Conservation (phyloP, 306 rosid genomes). For the Canavalia ensiformis region DNA sequence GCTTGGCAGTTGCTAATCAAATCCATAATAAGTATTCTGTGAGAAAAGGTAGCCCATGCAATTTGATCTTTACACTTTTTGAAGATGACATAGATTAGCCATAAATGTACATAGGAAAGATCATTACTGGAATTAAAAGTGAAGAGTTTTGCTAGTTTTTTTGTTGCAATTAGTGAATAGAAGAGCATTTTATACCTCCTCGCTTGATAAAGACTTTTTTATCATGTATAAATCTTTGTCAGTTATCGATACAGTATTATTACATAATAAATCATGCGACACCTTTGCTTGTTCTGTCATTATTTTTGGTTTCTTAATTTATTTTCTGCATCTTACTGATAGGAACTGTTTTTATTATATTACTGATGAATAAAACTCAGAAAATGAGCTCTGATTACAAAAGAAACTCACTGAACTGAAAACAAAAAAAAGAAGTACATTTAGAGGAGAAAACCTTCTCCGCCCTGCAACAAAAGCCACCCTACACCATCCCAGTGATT, state of each 20-base stretch:
- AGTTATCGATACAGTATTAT: neutral
- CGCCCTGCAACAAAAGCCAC: too few species aligned
- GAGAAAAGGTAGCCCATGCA: slow-evolving; percentile 73
- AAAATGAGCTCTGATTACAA: too few species aligned
- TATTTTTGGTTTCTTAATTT: slow-evolving; percentile 9
- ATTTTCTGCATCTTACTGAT: slow-evolving; percentile 12
- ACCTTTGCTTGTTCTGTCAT: slow-evolving; percentile 12
- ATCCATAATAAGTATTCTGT: slow-evolving; percentile 74
- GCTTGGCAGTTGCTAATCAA: slow-evolving; percentile 89
- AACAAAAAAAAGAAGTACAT: too few species aligned
- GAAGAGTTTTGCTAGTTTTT: slow-evolving; percentile 23
- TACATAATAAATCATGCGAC: slow-evolving; percentile 24
- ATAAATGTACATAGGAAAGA: slow-evolving; percentile 1
- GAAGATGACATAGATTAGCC: slow-evolving; percentile 28
- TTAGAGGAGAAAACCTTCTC: too few species aligned
- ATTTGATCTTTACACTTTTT: slow-evolving; percentile 31
- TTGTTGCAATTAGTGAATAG: slow-evolving; percentile 28
- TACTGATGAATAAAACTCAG: too few species aligned
- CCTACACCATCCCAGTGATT: too few species aligned
- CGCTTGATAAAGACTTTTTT: neutral
- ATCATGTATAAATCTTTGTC: neutral
- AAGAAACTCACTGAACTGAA: too few species aligned
- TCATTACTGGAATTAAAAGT: slow-evolving; percentile 36
- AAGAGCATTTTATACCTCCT: slow-evolving; percentile 36
- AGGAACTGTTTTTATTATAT: too few species aligned